Percentiles rank a stretch among this genome's conserved stretches.
Evolutionary conservation across 495 filamentous ascomycete genomes (phyloP).

Genomic region (Penicillium samsonianum): DNA sequence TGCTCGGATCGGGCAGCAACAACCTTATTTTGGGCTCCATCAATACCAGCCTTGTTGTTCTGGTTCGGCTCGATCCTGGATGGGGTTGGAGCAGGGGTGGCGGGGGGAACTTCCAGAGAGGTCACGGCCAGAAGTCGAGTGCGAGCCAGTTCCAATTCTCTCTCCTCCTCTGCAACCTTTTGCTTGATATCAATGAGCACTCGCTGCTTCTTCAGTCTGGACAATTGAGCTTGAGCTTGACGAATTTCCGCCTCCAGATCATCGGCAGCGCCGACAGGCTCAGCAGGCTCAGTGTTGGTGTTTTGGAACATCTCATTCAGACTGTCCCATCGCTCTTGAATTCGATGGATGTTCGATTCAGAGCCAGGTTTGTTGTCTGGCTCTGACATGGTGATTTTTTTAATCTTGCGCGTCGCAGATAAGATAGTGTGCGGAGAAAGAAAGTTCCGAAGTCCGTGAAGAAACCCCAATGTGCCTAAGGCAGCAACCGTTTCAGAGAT

Average conservation of each 20-base stretch:
- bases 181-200: slow-evolving; percentile 16
- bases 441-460: slow-evolving; percentile 8
- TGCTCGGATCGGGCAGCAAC: background rate
- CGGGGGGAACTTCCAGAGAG: background rate
- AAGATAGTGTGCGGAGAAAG: slow-evolving; percentile 7
- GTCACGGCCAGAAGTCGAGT: background rate
- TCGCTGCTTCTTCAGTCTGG: slow-evolving; percentile 9
- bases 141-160: slow-evolving; percentile 4
- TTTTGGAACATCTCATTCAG: slow-evolving; percentile 2
- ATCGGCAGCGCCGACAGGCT: background rate
- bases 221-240: slow-evolving; percentile 10
- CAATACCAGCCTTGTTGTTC: background rate
- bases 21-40: slow-evolving; percentile 1
- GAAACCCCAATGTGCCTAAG: background rate
- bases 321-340: slow-evolving; percentile 1
- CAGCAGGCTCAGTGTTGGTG: background rate
- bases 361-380: background rate
- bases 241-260: slow-evolving; percentile 9
- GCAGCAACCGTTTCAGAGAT: background rate
- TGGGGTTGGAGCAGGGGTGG: background rate
- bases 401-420: background rate
- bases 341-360: background rate
- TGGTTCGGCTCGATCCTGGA: background rate
- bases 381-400: slow-evolving; percentile 9
- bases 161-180: slow-evolving; percentile 11